Conservation (phyloP, 371 early-diverging fungal species). For the Gilbertella persicaria region DNA sequence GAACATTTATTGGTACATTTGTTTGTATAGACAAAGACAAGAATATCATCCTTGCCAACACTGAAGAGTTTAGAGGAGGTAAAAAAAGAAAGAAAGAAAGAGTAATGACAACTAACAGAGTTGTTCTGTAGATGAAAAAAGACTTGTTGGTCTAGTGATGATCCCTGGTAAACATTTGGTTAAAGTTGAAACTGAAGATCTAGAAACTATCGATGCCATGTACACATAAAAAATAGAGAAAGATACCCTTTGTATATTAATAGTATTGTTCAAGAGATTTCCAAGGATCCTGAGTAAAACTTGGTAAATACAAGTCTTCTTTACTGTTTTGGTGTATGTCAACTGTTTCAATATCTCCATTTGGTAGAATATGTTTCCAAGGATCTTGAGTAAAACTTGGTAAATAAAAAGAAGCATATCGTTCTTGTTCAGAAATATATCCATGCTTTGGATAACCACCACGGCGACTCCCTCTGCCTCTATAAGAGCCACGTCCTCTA, state of each 20-base stretch:
- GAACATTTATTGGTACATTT: constrained; percentile 78
- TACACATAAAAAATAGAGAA: constrained; percentile 17
- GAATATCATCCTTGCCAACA: constrained; percentile 77
- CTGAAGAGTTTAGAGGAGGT: constrained; percentile 74
- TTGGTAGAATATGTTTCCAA: constrained; percentile 22
- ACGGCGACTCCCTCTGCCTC: neutral
- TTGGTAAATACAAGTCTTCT: constrained; percentile 19
- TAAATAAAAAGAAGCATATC: constrained; percentile 25
- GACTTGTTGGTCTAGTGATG: constrained; percentile 85
- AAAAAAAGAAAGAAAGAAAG: neutral
- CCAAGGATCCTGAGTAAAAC: constrained; percentile 37
- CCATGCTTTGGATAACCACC: neutral
- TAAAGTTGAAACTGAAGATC: constrained; percentile 69
- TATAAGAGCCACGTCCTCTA: neutral
- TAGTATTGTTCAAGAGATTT: neutral
- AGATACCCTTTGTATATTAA: neutral
- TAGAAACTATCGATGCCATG: constrained; percentile 19
- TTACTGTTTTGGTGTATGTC: neutral
- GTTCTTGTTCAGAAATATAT: constrained; percentile 3
- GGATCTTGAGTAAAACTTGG: constrained; percentile 33
- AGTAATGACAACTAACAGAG: neutral
- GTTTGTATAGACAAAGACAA: constrained; percentile 79
- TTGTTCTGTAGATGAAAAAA: constrained; percentile 51
- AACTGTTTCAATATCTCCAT: neutral
- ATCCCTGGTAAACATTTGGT: constrained; percentile 84